Conservation (phyloP, 2,329 filamentous ascomycete genomes). For the Pyrenophora teres region DNA sequence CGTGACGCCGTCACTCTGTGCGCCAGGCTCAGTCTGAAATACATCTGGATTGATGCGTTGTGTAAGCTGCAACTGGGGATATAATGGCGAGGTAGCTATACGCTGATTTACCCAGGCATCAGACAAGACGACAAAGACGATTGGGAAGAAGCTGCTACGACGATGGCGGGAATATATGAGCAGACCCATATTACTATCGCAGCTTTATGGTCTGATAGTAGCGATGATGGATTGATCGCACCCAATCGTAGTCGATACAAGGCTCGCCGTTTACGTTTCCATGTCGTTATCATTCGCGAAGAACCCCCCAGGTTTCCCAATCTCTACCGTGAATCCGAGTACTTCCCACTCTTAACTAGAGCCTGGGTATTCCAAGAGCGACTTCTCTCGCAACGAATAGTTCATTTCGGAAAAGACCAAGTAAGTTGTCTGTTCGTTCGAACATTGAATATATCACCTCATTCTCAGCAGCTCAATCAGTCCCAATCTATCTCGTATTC, state of each 20-base stretch:
- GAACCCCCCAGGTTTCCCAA: neutral
- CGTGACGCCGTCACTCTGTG: neutral
- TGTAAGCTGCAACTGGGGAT: neutral
- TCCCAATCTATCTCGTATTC: no score
- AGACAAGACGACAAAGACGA: neutral
- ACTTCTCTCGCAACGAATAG: neutral
- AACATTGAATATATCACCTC: no score
- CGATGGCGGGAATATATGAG: neutral
- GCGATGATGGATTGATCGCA: neutral
- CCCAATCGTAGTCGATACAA: neutral
- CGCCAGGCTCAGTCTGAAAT: neutral
- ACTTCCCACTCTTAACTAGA: neutral
- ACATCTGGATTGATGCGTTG: neutral
- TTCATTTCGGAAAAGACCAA: neutral
- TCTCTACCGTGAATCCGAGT: neutral
- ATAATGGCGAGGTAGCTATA: neutral
- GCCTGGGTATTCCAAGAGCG: neutral
- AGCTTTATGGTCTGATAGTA: neutral
- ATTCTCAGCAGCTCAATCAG: no score
- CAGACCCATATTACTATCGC: neutral
- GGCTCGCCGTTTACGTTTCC: neutral
- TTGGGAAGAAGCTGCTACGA: neutral
- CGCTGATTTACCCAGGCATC: neutral
- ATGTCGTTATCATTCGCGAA: neutral
- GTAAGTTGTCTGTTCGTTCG: neutral